Evolutionary conservation across 495 filamentous ascomycete species (phyloP).

Genomic region (Stereocaulon alpinum): DNA sequence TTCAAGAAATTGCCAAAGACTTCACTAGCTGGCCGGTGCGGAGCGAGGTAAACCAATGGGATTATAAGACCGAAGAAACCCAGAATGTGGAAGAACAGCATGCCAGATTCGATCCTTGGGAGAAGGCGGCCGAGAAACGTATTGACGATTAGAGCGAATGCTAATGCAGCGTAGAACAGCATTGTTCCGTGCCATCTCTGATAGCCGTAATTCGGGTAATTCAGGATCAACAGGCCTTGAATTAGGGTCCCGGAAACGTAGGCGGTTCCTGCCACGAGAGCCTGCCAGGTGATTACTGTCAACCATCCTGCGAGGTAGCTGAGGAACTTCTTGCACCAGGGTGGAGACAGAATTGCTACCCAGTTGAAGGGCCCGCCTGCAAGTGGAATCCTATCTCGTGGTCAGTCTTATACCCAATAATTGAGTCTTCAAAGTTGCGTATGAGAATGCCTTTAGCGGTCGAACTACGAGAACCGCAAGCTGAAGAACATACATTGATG

Average conservation of each 20-base stretch:
- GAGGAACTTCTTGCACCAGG: conserved; percentile 28
- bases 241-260: conserved; percentile 34
- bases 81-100: conserved; percentile 40
- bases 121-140: conserved; percentile 30
- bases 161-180: conserved; percentile 31
- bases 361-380: conserved; percentile 11
- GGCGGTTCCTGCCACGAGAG: conserved; percentile 28
- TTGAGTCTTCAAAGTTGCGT: neutral
- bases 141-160: conserved; percentile 34
- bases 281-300: conserved; percentile 36
- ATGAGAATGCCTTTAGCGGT: no score
- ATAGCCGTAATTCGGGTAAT: conserved; percentile 27
- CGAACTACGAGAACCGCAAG: no score
- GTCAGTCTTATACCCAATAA: neutral
- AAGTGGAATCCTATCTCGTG: neutral
- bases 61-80: conserved; percentile 44
- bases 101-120: conserved; percentile 34
- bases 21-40: conserved; percentile 28
- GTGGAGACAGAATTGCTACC: conserved; percentile 30
- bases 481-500: conserved; percentile 30
- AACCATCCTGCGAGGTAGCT: conserved; percentile 40
- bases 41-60: conserved; percentile 37
- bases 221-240: conserved; percentile 33
- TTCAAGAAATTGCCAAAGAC: conserved; percentile 41
- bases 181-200: conserved; percentile 35